Conservation (phyloP, 805 yeast genomes). For the Osmozyma mogii region DNA sequence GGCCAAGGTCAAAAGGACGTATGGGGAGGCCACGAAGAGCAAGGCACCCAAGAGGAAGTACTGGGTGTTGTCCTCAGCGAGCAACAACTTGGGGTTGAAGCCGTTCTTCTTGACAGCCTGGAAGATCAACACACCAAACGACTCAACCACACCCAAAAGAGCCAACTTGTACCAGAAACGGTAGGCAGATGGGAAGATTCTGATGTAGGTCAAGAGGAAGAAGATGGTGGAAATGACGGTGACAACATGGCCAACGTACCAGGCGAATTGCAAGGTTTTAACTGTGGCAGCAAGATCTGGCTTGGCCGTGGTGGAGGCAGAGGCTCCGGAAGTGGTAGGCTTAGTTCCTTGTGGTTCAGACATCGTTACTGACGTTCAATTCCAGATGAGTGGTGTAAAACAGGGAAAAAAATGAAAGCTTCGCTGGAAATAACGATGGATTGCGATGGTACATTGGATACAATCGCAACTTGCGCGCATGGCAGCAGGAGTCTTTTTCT, state of each 20-base stretch:
- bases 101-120: constrained; percentile 38
- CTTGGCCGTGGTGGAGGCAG: constrained; percentile 1
- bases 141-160: constrained; percentile 55
- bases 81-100: constrained; percentile 14
- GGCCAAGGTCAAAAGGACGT: constrained; percentile 50
- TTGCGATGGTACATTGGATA: too few relatives aligned
- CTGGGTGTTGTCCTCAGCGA: constrained; percentile 59
- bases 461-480: too few relatives aligned
- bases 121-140: constrained; percentile 69
- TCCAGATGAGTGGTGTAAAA: too few relatives aligned
- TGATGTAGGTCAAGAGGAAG: constrained; percentile 26
- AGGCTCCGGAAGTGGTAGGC: too few relatives aligned
- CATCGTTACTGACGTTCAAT: too few relatives aligned
- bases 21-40: constrained; percentile 45
- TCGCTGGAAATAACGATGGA: too few relatives aligned
- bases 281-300: constrained; percentile 5
- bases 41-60: constrained; percentile 55
- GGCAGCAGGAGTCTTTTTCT: too few relatives aligned
- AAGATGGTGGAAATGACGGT: constrained; percentile 25
- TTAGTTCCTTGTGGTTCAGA: too few relatives aligned
- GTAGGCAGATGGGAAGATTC: constrained; percentile 17
- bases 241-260: constrained; percentile 51
- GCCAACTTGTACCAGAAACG: constrained; percentile 48
- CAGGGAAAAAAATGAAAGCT: too few relatives aligned
- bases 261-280: constrained; percentile 58